phyloP scores from a whole-genome alignment of 176 grass and related monocot species.

The Poa annua region DNA sequence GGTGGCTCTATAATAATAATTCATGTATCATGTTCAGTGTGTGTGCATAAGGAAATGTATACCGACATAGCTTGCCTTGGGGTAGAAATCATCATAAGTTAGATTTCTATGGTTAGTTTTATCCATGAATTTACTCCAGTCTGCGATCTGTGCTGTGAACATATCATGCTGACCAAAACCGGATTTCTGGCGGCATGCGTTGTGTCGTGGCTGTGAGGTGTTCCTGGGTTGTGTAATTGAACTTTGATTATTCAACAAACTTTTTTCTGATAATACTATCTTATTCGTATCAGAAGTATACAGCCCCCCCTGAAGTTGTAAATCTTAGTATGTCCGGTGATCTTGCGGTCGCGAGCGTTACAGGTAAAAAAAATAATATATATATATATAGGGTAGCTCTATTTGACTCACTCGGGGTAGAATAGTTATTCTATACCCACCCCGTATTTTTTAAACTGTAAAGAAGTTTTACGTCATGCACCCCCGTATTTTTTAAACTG shows the following conservation, averaged over 20 bases:
- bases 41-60: slow-evolving; percentile 49
- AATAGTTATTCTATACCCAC: no score
- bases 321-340: no score
- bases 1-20: slow-evolving; percentile 31
- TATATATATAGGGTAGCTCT: no score
- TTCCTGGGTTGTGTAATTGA: slow-evolving; percentile 11
- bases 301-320: no score
- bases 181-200: background rate
- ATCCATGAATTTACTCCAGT: background rate
- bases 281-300: no score
- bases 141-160: background rate
- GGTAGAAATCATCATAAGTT: slow-evolving; percentile 28
- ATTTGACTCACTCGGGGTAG: no score
- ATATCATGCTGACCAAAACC: background rate
- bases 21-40: slow-evolving; percentile 27
- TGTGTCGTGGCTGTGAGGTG: background rate
- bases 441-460: no score
- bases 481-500: no score
- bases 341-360: no score
- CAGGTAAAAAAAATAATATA: no score
- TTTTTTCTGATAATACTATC: no score
- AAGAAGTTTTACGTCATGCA: no score
- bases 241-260: background rate
- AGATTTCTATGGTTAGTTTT: background rate
- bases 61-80: slow-evolving; percentile 29